Conservation (phyloP, 371 early-diverging fungal species). For the Mucor irregularis region DNA sequence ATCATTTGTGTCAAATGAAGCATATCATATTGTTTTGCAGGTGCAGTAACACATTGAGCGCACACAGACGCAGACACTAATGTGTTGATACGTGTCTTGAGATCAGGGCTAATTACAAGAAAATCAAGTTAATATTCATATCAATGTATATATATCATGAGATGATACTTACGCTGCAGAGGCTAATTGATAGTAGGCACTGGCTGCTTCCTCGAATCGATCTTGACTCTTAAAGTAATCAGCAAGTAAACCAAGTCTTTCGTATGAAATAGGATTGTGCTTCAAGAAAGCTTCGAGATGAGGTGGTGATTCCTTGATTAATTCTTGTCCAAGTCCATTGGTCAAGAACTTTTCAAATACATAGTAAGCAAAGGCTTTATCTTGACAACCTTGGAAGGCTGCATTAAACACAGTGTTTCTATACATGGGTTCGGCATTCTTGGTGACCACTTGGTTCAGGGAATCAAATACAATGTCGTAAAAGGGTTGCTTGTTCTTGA, state of each 20-base stretch:
- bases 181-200: constrained; percentile 15
- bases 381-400: constrained; percentile 21
- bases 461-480: constrained; percentile 56
- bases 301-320: constrained; percentile 31
- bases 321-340: constrained; percentile 13
- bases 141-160: not conserved
- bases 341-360: constrained; percentile 31
- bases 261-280: constrained; percentile 20
- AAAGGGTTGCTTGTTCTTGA: constrained; percentile 50
- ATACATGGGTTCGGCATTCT: not conserved
- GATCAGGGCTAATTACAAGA: not conserved
- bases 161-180: constrained; percentile 24
- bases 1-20: constrained; percentile 9
- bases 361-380: constrained; percentile 31
- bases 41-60: constrained; percentile 17
- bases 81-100: constrained; percentile 7
- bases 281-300: constrained; percentile 32
- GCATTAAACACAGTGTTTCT: not conserved
- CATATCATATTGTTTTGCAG: constrained; percentile 25
- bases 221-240: constrained; percentile 26
- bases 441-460: constrained; percentile 2
- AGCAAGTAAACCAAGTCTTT: constrained; percentile 29
- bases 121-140: not conserved
- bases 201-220: constrained; percentile 36
- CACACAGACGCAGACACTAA: constrained; percentile 17